Percentiles rank a stretch among this genome's conserved stretches.
These are phyloP conservation scores for Hortiboletus campestris DNA, from an alignment of 768 basidiomycete genomes.

Conservation along the genomic window DNA sequence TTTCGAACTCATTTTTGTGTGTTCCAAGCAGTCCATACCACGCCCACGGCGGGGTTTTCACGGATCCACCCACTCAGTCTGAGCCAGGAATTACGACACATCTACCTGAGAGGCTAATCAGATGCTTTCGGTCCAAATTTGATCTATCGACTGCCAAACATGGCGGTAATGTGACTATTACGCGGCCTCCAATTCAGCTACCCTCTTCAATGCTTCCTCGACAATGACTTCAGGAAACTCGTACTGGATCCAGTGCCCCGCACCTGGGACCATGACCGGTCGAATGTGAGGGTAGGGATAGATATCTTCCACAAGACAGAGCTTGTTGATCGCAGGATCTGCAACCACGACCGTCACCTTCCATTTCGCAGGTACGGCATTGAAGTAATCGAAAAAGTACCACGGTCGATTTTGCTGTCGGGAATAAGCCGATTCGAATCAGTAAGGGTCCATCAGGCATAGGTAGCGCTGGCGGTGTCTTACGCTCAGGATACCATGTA, in stretches of 20 bases:
- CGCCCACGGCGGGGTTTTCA: too few relatives aligned
- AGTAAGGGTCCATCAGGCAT: not conserved
- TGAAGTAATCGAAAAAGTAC: slow-evolving; percentile 12
- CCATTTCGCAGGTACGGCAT: slow-evolving; percentile 8
- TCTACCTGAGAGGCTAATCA: too few relatives aligned
- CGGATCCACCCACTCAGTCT: too few relatives aligned
- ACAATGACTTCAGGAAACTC: slow-evolving; percentile 25
- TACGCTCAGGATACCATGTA: slow-evolving; percentile 7
- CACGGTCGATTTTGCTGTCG: slow-evolving; percentile 17
- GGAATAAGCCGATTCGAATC: not conserved
- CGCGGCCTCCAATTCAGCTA: slow-evolving; percentile 6
- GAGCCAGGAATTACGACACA: too few relatives aligned
- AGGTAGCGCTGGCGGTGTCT: not conserved
- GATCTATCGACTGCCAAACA: not conserved
- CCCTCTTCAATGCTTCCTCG: slow-evolving; percentile 13
- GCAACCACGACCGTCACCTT: slow-evolving; percentile 16
- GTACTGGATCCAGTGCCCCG: slow-evolving; percentile 27
- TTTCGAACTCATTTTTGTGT: too few relatives aligned
- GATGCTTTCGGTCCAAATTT: too few relatives aligned
- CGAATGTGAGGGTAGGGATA: slow-evolving; percentile 13
- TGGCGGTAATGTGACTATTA: not conserved
- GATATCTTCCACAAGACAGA: slow-evolving; percentile 8
- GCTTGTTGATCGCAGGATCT: slow-evolving; percentile 10
- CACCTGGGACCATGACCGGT: slow-evolving; percentile 8
- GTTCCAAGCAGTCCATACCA: too few relatives aligned